These are phyloP conservation scores for Chloranthus sessilifolius DNA, from an alignment of 164 flowering plant species.

Conservation along the genomic window DNA sequence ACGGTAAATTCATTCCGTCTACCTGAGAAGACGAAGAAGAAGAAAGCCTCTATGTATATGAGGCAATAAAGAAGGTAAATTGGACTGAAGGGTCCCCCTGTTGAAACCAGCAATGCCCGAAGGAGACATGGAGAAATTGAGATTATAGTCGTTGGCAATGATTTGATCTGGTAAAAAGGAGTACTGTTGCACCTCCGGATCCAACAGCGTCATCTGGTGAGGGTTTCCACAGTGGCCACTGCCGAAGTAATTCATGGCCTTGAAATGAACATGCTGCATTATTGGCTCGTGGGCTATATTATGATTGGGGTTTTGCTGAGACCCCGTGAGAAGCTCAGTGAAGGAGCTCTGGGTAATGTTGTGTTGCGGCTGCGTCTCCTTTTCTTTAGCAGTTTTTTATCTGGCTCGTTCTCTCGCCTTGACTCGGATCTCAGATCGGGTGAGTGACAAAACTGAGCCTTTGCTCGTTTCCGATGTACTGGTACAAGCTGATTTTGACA, in stretches of 20 bases:
- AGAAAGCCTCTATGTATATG: slow-evolving; percentile 73
- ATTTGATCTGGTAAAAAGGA: slow-evolving; percentile 53
- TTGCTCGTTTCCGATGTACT: slow-evolving; percentile 91
- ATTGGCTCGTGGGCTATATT: slow-evolving; percentile 24
- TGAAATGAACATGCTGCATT: slow-evolving; percentile 22
- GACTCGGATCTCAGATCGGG: slow-evolving; percentile 53
- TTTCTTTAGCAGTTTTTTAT: slow-evolving; percentile 67
- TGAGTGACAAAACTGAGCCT: slow-evolving; percentile 66
- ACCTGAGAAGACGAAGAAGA: too few relatives aligned
- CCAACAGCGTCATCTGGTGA: slow-evolving; percentile 10
- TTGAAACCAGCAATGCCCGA: slow-evolving; percentile 56
- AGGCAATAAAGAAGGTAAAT: slow-evolving; percentile 57
- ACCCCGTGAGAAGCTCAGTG: slow-evolving; percentile 68
- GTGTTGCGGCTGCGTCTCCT: slow-evolving; percentile 33
- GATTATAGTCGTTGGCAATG: slow-evolving; percentile 45
- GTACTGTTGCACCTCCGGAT: slow-evolving; percentile 56
- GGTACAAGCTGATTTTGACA: slow-evolving; percentile 65
- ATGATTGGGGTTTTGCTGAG: slow-evolving; percentile 13
- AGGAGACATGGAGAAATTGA: slow-evolving; percentile 71
- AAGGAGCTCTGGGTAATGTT: slow-evolving; percentile 41
- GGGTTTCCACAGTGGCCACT: slow-evolving; percentile 32
- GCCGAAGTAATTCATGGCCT: slow-evolving; percentile 56
- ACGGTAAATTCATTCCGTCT: slow-evolving; percentile 54
- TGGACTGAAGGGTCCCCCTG: slow-evolving; percentile 99
- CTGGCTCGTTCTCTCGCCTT: slow-evolving; percentile 78